phyloP scores from a whole-genome alignment of 78 protist genomes.

The Pelomyxa schiedti region DNA sequence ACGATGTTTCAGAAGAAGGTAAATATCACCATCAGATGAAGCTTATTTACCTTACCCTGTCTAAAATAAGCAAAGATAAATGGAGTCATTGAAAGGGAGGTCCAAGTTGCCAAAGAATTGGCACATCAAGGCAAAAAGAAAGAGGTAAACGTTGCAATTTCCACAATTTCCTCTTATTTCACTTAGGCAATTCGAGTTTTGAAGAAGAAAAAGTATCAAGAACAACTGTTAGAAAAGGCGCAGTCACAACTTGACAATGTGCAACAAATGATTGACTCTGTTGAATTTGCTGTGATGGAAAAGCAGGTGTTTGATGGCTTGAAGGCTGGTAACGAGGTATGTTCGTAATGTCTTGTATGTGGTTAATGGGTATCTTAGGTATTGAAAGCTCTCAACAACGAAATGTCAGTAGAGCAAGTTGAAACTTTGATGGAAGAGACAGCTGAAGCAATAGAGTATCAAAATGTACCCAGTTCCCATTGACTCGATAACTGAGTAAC shows the following conservation, averaged over 20 bases:
- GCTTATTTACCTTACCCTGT: not conserved
- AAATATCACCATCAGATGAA: not conserved
- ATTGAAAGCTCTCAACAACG: slow-evolving; percentile 52
- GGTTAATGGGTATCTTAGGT: not conserved
- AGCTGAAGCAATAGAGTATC: slow-evolving; percentile 66
- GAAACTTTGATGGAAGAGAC: slow-evolving; percentile 71
- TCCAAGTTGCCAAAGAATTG: slow-evolving; percentile 39
- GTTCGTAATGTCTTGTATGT: not conserved
- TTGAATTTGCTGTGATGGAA: slow-evolving; percentile 60
- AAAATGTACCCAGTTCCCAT: slow-evolving; percentile 29
- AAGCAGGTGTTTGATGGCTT: slow-evolving; percentile 43
- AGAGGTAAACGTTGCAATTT: slow-evolving; percentile 15
- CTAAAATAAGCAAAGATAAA: slow-evolving; percentile 1
- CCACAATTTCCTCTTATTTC: not conserved
- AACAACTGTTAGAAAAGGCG: slow-evolving; percentile 28
- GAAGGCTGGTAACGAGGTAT: slow-evolving; percentile 41
- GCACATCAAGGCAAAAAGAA: slow-evolving; percentile 17
- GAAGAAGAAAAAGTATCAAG: slow-evolving; percentile 53
- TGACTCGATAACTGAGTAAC: too few relatives aligned
- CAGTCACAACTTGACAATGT: slow-evolving; percentile 34
- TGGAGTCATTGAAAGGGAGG: slow-evolving; percentile 38
- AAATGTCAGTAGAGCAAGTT: slow-evolving; percentile 61
- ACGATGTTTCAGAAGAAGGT: slow-evolving; percentile 28
- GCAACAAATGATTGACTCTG: slow-evolving; percentile 40
- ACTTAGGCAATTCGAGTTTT: slow-evolving; percentile 50